Conservation (phyloP, 306 rosid genomes). For the Dryas octopetala region DNA sequence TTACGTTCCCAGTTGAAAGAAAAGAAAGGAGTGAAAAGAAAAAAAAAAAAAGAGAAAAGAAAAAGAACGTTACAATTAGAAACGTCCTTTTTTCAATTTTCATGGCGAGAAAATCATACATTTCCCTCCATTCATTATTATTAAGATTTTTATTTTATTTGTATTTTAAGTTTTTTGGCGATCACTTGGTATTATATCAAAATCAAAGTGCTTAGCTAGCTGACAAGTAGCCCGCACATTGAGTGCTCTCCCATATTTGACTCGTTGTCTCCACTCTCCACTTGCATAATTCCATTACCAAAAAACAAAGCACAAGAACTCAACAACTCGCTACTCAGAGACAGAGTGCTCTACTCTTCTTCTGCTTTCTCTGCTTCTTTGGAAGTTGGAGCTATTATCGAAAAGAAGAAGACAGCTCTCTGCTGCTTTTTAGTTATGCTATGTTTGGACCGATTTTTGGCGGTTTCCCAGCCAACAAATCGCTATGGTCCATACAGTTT, state of each 20-base stretch:
- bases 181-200: neutral
- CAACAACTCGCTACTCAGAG: neutral
- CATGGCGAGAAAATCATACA: neutral
- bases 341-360: neutral
- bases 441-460: constrained; percentile 45
- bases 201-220: neutral
- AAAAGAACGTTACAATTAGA: too few species aligned
- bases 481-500: constrained; percentile 25
- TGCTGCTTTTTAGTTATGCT: neutral
- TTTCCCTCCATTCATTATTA: constrained; percentile 11
- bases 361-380: neutral
- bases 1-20: neutral
- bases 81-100: neutral
- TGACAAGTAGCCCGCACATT: constrained; percentile 5
- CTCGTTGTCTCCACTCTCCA: neutral
- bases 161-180: neutral
- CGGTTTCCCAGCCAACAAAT: constrained; percentile 37
- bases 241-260: neutral
- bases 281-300: neutral
- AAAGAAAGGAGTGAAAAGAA: neutral
- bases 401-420: too few species aligned
- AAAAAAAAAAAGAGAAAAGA: neutral
- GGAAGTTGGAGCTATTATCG: too few species aligned
- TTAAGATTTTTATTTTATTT: neutral
- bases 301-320: neutral